A percentile compares a stretch with the other conserved stretches of the same genome.
These are phyloP conservation scores for Candida anglica DNA, from an alignment of 805 yeast species.

Conservation along the genomic window DNA sequence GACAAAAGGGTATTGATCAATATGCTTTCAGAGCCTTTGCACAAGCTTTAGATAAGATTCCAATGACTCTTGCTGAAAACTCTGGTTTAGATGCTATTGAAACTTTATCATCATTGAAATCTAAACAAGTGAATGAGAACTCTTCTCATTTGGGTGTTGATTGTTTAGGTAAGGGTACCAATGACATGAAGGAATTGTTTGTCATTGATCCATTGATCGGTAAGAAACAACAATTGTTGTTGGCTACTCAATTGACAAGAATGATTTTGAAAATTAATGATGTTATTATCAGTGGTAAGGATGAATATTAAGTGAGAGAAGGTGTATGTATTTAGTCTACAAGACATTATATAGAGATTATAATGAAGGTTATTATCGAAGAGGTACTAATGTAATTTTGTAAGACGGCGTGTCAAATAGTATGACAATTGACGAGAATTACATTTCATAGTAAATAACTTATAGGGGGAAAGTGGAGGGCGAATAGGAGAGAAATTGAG, in stretches of 20 bases:
- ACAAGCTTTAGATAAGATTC: conserved; percentile 84
- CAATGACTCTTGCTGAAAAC: conserved; percentile 94
- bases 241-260: conserved; percentile 96
- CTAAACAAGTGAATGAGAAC: conserved; percentile 75
- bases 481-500: no score
- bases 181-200: conserved; percentile 90
- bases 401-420: no score
- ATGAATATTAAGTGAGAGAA: conserved; percentile 45
- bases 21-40: conserved; percentile 97
- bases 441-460: no score
- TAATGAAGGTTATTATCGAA: no score
- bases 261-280: conserved; percentile 97
- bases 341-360: no score
- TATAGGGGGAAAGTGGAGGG: no score
- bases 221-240: conserved; percentile 89
- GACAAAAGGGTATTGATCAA: conserved; percentile 92
- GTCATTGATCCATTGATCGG: conserved; percentile 97
- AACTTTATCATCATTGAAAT: conserved; percentile 76
- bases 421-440: no score
- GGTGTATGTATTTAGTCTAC: neutral
- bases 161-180: conserved; percentile 82
- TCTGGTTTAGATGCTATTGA: conserved; percentile 95
- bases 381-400: no score
- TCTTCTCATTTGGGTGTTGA: conserved; percentile 83
- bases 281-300: conserved; percentile 88